These are phyloP conservation scores for Gossypium stocksii DNA, from an alignment of 345 rosid genomes.

Conservation along the genomic window DNA sequence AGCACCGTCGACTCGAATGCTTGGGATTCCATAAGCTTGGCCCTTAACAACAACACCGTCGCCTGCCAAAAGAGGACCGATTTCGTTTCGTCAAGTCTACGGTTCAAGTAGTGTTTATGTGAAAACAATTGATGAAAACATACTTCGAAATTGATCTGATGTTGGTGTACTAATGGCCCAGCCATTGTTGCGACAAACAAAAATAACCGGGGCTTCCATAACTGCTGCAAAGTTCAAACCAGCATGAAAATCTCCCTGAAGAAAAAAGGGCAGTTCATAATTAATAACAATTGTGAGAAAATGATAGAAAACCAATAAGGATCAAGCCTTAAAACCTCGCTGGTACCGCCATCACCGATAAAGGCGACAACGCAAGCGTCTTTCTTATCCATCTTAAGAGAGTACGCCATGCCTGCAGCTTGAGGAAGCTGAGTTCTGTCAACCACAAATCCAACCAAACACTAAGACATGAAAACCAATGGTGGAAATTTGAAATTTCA, in stretches of 20 bases:
- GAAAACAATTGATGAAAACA: background rate
- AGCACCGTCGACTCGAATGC: conserved; percentile 85
- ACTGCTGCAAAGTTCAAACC: conserved; percentile 88
- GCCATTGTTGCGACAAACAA: conserved; percentile 80
- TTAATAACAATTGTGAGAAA: background rate
- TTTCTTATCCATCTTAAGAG: conserved; percentile 70
- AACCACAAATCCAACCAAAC: background rate
- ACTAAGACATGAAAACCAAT: background rate
- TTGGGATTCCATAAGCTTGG: conserved; percentile 64
- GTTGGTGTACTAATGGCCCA: conserved; percentile 83
- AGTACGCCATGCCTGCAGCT: conserved; percentile 71
- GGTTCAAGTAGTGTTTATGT: background rate
- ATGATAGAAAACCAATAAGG: background rate
- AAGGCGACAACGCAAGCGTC: conserved; percentile 61
- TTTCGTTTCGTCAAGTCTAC: background rate
- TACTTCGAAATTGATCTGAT: conserved; percentile 79
- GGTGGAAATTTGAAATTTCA: background rate
- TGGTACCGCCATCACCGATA: conserved; percentile 72
- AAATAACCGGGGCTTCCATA: conserved; percentile 62
- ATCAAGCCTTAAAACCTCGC: conserved; percentile 47
- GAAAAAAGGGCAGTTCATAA: background rate
- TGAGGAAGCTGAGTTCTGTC: conserved; percentile 80
- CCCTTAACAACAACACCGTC: conserved; percentile 81
- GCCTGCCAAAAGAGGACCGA: conserved; percentile 30
- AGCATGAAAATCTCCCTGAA: conserved; percentile 87